Evolutionary conservation across 2,329 filamentous ascomycete genomes (phyloP).

Genomic region (Furcasterigmium furcatum): DNA sequence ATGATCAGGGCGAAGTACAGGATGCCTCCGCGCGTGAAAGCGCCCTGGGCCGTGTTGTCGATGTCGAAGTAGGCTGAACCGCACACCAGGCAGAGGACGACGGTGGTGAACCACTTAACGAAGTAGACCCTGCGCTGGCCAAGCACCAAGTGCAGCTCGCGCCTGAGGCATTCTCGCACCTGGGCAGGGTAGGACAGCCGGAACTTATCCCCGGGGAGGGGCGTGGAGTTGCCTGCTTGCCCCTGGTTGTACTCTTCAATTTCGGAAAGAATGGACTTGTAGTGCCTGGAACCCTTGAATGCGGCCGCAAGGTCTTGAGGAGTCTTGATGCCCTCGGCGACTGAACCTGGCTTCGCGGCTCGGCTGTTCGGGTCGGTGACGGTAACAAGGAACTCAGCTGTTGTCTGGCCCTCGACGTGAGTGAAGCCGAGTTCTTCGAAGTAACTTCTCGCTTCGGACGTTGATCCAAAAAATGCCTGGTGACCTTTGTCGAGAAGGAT

Average conservation of each 20-base stretch:
- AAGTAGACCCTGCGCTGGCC: conserved; percentile 72
- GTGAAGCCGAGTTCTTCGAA: conserved; percentile 67
- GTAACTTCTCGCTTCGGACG: conserved; percentile 54
- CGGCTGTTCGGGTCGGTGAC: conserved; percentile 72
- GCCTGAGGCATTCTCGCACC: conserved; percentile 63
- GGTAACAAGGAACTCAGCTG: conserved; percentile 65
- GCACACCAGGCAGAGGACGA: conserved; percentile 71
- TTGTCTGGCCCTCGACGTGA: conserved; percentile 64
- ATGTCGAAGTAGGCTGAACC: conserved; percentile 74
- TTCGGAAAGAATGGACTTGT: conserved; percentile 57
- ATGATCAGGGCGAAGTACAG: conserved; percentile 52
- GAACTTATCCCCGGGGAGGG: conserved; percentile 64
- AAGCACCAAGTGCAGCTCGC: conserved; percentile 80
- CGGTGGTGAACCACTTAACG: conserved; percentile 77
- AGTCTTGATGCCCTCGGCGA: conserved; percentile 65
- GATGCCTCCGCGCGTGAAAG: conserved; percentile 52
- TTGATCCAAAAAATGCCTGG: conserved; percentile 71
- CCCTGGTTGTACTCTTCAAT: conserved; percentile 46
- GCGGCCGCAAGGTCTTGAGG: conserved; percentile 63
- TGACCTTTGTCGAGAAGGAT: conserved; percentile 72
- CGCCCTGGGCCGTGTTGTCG: conserved; percentile 54
- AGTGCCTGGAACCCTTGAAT: conserved; percentile 61
- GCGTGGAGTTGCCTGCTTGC: conserved; percentile 46
- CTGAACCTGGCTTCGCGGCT: conserved; percentile 62
- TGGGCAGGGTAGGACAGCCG: conserved; percentile 70